Evolutionary conservation across 768 basidiomycete genomes (phyloP).

Genomic region (Neoboletus brunneissimus): DNA sequence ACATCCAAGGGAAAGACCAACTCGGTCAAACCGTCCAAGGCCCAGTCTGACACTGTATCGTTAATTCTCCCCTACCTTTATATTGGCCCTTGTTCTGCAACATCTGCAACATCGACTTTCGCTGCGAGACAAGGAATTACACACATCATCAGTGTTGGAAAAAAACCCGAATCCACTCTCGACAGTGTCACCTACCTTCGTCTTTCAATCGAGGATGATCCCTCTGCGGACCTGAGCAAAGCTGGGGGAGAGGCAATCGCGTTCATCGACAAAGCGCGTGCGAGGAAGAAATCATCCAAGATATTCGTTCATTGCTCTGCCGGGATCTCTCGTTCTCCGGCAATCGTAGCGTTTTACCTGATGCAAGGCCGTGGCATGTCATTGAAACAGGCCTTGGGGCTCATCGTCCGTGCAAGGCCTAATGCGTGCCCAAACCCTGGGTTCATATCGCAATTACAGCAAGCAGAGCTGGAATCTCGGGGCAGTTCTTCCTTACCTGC

Average conservation of each 20-base stretch:
- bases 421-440: slow-evolving; percentile 6
- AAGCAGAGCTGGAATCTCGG: not conserved
- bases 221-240: slow-evolving; percentile 5
- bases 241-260: not conserved
- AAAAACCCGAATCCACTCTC: not conserved
- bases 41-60: not conserved
- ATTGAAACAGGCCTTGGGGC: not conserved
- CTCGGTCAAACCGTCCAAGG: not conserved
- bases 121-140: slow-evolving; percentile 6
- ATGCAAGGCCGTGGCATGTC: slow-evolving; percentile 3
- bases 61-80: slow-evolving; percentile 11
- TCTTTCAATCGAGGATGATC: slow-evolving; percentile 8
- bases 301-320: slow-evolving; percentile 11
- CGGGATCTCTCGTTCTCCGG: slow-evolving; percentile 11
- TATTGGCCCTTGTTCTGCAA: slow-evolving; percentile 8
- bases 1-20: not conserved
- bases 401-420: slow-evolving; percentile 1
- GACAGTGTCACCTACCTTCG: slow-evolving; percentile 8
- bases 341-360: slow-evolving; percentile 5
- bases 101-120: slow-evolving; percentile 3
- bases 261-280: slow-evolving; percentile 3
- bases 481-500: not conserved
- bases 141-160: slow-evolving; percentile 12
- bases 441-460: not conserved
- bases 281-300: not conserved